These are phyloP conservation scores for Hippophae gyantsensis DNA, from an alignment of 306 rosid genomes.

Conservation along the genomic window DNA sequence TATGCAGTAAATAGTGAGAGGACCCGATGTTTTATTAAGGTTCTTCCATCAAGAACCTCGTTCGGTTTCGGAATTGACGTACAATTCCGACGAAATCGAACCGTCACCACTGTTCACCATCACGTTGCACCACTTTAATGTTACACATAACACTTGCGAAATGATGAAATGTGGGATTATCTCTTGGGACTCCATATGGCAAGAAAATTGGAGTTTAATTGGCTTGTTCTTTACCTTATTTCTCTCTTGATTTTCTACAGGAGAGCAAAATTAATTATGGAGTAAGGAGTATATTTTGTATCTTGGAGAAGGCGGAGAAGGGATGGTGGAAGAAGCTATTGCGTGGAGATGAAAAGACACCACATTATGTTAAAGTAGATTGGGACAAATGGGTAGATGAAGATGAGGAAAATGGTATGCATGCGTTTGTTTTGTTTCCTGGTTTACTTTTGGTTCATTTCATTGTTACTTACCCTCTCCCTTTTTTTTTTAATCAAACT, in stretches of 20 bases:
- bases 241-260: slow-evolving; percentile 21
- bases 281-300: slow-evolving; percentile 60
- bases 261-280: slow-evolving; percentile 86
- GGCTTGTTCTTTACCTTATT: background rate
- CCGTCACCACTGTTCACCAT: too few species aligned
- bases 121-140: too few species aligned
- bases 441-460: background rate
- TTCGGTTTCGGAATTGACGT: too few species aligned
- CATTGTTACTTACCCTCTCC: background rate
- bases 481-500: background rate
- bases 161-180: too few species aligned
- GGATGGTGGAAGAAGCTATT: slow-evolving; percentile 84
- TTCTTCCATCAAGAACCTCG: too few species aligned
- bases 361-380: slow-evolving; percentile 84
- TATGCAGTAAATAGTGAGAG: too few species aligned
- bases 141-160: too few species aligned
- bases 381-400: slow-evolving; percentile 99
- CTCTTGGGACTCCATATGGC: too few species aligned
- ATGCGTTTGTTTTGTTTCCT: background rate
- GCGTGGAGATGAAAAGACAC: slow-evolving; percentile 66
- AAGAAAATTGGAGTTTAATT: background rate
- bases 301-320: slow-evolving; percentile 75
- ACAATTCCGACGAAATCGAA: too few species aligned
- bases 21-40: too few species aligned
- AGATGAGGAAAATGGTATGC: slow-evolving; percentile 62